Evolutionary conservation across 768 basidiomycete genomes (phyloP).

Genomic region (Pleurotus cornucopiae): DNA sequence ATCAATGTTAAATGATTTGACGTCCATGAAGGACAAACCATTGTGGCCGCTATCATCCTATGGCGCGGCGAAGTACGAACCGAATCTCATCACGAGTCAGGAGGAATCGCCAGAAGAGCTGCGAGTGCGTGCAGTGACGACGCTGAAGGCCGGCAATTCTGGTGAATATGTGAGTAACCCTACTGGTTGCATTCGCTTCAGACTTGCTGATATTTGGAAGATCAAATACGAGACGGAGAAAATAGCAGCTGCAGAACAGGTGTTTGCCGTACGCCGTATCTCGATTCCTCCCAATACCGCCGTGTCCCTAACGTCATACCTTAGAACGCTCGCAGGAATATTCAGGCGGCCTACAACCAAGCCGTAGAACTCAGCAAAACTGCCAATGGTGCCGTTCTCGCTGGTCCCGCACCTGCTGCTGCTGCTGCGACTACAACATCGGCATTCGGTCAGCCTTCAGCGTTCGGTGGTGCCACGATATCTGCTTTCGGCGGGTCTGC

Average conservation of each 20-base stretch:
- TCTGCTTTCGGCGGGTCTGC: constrained; percentile 25
- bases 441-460: constrained; percentile 23
- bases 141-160: constrained; percentile 47
- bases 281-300: not conserved
- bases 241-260: constrained; percentile 49
- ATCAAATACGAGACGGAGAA: constrained; percentile 55
- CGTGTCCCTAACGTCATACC: not conserved
- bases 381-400: constrained; percentile 13
- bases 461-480: constrained; percentile 20
- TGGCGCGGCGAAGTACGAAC: constrained; percentile 72
- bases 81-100: constrained; percentile 54
- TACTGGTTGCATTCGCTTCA: not conserved
- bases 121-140: constrained; percentile 56
- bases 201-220: constrained; percentile 19
- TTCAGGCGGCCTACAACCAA: constrained; percentile 46
- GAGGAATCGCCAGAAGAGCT: constrained; percentile 82
- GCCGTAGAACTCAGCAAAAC: constrained; percentile 38
- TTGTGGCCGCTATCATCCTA: constrained; percentile 78
- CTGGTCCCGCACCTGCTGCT: constrained; percentile 13
- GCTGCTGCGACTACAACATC: constrained; percentile 19
- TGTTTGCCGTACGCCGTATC: constrained; percentile 29
- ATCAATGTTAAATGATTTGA: constrained; percentile 60
- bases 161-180: constrained; percentile 64
- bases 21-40: constrained; percentile 59
- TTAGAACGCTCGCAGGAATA: constrained; percentile 46